Base-by-base conservation (phyloP, 192 early-diverging fungal species). In the Backusella circina region DNA sequence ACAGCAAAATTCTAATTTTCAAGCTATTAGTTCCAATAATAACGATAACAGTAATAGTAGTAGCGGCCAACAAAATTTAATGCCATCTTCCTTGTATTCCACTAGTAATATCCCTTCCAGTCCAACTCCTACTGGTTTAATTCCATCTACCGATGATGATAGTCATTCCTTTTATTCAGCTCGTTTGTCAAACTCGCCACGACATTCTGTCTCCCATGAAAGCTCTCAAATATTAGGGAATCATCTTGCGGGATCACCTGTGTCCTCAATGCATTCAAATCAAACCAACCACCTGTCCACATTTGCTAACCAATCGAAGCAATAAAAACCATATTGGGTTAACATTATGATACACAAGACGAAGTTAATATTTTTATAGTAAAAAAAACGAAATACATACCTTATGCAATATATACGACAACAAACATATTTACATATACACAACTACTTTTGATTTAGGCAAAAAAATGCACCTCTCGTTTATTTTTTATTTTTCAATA, bases 101-200 rank as follows among this genome's bases (percentile, higher is more conserved):
- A 33, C 31, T 38, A 68, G 13, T 38, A 68, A 68, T 37, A 70
- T 73, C 41, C 77, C 77, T 30, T 66, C 77, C 35, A 78, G 72
- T 5, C 76, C 76, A 9, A 77, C 61, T 33, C 67, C 72, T 13
- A 73, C 71, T 38, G 37, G 44, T n/a, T 57, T 78, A 71, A 31
- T 78, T 18, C 44, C 77, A 38, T 38, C 67, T 1, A 31, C 65
- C 10, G 67, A 68, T 13, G 77, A 78, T 64, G 72, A 78, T 39
- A 67, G 69, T 2, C 66, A 18, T 8, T 74, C 73, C 7, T 39
- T 67, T 6, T 74, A 74, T 33, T 73, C 71, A 3, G 47, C 71
- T 0, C 47, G 54, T 37, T 35, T 33, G 18, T 50, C 71, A 28
- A 37, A 71, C 31, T 57, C 54, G 10, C 71, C 71, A 18, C 54